Evolutionary conservation across 106 monocot species (phyloP).

Genomic region (Dendrobium nobile): DNA sequence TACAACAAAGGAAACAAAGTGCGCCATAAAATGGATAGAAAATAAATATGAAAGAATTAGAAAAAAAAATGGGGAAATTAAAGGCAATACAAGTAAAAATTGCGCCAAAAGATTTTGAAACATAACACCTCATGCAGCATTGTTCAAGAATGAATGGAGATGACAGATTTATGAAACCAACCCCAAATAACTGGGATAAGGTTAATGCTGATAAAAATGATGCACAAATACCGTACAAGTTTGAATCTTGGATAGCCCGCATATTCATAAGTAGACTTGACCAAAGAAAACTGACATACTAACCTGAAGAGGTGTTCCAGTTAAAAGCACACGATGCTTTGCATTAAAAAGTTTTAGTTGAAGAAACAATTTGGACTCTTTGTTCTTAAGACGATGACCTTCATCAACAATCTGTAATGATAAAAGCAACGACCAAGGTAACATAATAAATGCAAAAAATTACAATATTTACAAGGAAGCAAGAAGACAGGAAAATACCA

Average conservation of each 20-base stretch:
- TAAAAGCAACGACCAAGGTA: background rate
- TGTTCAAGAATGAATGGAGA: background rate
- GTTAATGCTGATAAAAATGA: background rate
- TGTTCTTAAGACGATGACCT: slow-evolving; percentile 95
- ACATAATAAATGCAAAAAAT: background rate
- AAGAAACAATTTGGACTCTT: slow-evolving; percentile 96
- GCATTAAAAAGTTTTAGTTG: slow-evolving; percentile 78
- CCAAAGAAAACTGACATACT: background rate
- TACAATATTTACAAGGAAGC: background rate
- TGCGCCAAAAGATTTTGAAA: background rate
- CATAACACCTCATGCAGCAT: background rate
- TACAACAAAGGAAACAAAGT: background rate
- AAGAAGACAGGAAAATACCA: slow-evolving; percentile 46
- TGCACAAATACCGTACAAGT: background rate
- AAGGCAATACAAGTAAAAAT: background rate
- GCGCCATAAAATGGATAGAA: background rate
- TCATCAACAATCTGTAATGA: slow-evolving; percentile 37
- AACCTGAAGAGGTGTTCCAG: slow-evolving; percentile 99
- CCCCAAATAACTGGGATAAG: background rate
- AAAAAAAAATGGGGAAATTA: background rate
- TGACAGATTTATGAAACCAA: background rate
- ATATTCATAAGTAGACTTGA: background rate
- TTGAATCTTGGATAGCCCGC: background rate
- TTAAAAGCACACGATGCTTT: slow-evolving; percentile 89
- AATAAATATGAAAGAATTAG: background rate